Conservation (phyloP, 441 rosid species). For the Euphorbia schlechtendalii region DNA sequence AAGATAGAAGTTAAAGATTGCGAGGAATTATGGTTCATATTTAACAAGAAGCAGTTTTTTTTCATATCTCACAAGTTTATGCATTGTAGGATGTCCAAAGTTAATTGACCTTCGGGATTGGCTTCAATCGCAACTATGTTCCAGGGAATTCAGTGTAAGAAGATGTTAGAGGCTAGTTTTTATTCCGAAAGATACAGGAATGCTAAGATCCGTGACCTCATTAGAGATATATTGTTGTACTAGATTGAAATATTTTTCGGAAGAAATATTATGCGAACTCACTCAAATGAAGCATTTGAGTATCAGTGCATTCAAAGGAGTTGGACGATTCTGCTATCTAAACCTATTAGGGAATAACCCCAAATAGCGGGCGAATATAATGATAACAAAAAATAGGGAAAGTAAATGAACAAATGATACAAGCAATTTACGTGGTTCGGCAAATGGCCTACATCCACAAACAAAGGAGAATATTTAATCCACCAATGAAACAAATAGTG, state of each 20-base stretch:
- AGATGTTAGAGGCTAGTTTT: neutral
- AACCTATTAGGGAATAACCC: no score
- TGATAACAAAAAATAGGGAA: no score
- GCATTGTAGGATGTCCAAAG: neutral
- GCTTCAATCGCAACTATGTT: neutral
- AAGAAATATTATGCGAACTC: neutral
- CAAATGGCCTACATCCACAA: no score
- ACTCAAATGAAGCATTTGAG: no score
- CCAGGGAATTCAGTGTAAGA: neutral
- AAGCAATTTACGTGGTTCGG: no score
- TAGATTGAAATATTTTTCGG: neutral
- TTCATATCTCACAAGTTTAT: neutral
- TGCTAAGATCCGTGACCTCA: neutral
- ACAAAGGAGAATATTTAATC: no score
- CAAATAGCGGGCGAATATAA: no score
- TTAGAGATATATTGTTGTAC: neutral
- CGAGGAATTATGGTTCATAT: neutral
- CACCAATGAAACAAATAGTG: no score
- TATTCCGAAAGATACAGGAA: neutral
- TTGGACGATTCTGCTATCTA: no score
- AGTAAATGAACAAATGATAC: no score
- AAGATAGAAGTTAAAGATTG: slow-evolving; percentile 6
- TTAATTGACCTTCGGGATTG: neutral
- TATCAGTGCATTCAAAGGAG: no score
- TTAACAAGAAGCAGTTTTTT: neutral